Evolutionary conservation across 371 early-diverging fungal genomes (phyloP).

Genomic region (Mucor irregularis): DNA sequence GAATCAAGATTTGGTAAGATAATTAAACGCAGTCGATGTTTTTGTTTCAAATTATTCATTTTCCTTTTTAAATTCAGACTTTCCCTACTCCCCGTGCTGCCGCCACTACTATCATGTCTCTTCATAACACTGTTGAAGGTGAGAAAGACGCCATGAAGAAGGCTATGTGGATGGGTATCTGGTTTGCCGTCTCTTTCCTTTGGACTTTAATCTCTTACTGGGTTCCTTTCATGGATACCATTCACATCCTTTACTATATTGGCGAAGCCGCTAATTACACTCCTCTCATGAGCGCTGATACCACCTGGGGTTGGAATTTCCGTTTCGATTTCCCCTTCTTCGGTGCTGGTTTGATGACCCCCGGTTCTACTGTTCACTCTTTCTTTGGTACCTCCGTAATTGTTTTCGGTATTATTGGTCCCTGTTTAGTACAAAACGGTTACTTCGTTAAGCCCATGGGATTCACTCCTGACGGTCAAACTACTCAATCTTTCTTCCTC

Average conservation of each 20-base stretch:
- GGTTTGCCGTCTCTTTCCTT: constrained; percentile 49
- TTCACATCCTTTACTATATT: constrained; percentile 64
- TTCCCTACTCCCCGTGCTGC: constrained; percentile 77
- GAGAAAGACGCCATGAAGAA: constrained; percentile 45
- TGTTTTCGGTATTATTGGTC: constrained; percentile 59
- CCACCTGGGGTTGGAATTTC: constrained; percentile 60
- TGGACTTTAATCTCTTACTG: constrained; percentile 56
- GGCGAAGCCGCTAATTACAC: constrained; percentile 45
- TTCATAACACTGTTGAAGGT: constrained; percentile 56
- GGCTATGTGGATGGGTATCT: constrained; percentile 51
- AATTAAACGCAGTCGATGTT: too few species aligned
- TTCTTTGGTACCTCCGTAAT: constrained; percentile 59
- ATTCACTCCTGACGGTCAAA: constrained; percentile 34
- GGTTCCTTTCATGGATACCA: constrained; percentile 56
- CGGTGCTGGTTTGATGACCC: constrained; percentile 72
- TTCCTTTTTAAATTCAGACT: too few species aligned
- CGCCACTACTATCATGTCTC: constrained; percentile 65
- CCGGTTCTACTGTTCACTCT: constrained; percentile 55
- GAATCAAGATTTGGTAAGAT: constrained; percentile 67
- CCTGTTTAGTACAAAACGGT: constrained; percentile 42
- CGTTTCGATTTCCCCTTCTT: constrained; percentile 63
- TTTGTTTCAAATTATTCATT: too few species aligned
- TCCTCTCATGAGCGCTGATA: constrained; percentile 56
- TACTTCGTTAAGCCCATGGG: constrained; percentile 35
- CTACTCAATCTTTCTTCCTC: constrained; percentile 58